Evolutionary conservation across 768 basidiomycete genomes (phyloP).

Genomic region (Suillus hirtellus): DNA sequence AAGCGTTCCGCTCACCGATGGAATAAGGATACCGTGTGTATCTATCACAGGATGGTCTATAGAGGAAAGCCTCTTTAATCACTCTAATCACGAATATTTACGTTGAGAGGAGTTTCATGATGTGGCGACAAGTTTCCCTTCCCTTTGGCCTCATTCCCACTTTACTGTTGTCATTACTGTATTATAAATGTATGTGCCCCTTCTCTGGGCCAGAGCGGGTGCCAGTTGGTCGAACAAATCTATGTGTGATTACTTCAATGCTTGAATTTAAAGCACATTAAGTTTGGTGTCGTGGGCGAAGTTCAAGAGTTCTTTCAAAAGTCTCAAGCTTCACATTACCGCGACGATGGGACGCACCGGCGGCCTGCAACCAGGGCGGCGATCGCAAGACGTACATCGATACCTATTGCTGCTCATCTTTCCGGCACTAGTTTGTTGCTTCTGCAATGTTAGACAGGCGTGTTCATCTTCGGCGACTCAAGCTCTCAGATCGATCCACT

Average conservation of each 20-base stretch:
- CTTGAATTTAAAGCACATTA: not conserved
- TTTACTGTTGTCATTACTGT: not conserved
- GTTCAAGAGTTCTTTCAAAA: too few relatives aligned
- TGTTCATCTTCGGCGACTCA: not conserved
- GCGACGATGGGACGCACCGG: not conserved
- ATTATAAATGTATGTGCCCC: not conserved
- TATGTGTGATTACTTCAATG: not conserved
- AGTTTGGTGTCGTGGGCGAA: too few relatives aligned
- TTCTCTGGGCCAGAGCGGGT: not conserved
- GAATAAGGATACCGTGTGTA: constrained; percentile 43
- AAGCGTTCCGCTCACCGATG: constrained; percentile 63
- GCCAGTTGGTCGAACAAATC: not conserved
- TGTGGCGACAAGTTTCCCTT: constrained; percentile 55
- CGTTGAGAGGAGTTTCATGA: constrained; percentile 88
- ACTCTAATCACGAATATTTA: constrained; percentile 70
- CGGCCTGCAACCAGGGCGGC: not conserved
- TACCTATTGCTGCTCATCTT: not conserved
- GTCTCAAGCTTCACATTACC: not conserved
- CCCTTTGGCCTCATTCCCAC: not conserved
- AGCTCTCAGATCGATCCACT: not conserved
- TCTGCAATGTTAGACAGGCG: not conserved
- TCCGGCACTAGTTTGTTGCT: not conserved
- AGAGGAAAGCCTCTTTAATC: constrained; percentile 74
- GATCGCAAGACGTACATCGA: not conserved
- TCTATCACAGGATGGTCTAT: constrained; percentile 45